Evolutionary conservation across 2,329 filamentous ascomycete genomes (phyloP), one percentile per base, ranked within the genome.

Genomic region (Ascochyta fabae): DNA sequence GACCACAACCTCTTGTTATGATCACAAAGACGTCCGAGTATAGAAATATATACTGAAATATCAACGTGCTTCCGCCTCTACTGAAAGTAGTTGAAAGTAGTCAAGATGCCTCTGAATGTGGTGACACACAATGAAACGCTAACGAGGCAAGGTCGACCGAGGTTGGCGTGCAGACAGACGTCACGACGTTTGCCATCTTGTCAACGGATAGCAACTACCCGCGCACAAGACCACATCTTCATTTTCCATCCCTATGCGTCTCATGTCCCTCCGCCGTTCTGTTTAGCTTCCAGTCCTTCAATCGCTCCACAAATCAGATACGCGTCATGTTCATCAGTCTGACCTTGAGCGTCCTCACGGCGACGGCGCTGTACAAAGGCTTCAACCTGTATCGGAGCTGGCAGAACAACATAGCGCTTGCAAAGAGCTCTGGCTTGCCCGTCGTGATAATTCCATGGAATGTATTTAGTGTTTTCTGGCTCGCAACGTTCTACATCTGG

Each of bases 401-500:
- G 50, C 61, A 62, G 46, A 71, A 68, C 53, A 81, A 81, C 61
- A 64, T 81, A 33, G 71, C 73, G 5, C 70, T 73, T 16, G 79
- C 80, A 24, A 81, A 79, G 62, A 73, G 69, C 60, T 80, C 78
- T 4, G 79, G 79, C 5, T 56, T 81, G 23, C 78, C 79, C n/a
- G 77, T 78, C 48, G 64, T 81, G 16, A 66, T 75, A 19, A 62
- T 66, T 24, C 80, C 79, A 31, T 68, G 76, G 56, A 75, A 80
- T 63, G 70, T 82, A 1, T 82, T 84, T 66, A 83, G 81, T 61
- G 62, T 79, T 15, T 65, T 80, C 22, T 89, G 86, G 83, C 78
- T 87, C 51, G 65, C 87, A 24, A 83, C 83, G 2, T 78, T 81
- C 61, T 72, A 72, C 46, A 57, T 87, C 36, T 87, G 81, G 81